These are phyloP conservation scores for Talaromyces sp. DNA, from an alignment of 2,329 filamentous ascomycete genomes.

Conservation along the genomic window DNA sequence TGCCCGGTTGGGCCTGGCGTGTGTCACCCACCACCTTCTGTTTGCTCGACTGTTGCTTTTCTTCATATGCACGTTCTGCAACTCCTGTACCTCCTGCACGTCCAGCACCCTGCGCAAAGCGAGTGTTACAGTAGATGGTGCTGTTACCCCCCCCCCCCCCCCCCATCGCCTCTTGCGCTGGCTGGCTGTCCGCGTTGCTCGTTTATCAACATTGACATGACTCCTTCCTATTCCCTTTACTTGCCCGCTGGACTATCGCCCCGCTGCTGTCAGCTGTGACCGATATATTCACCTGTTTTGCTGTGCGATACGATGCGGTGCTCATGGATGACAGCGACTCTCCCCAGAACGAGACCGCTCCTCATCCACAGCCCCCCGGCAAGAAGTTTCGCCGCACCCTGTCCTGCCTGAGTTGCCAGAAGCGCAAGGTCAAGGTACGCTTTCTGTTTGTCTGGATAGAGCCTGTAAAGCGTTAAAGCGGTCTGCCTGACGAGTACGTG, in stretches of 20 bases:
- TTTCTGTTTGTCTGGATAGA: neutral
- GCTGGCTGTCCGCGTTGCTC: neutral
- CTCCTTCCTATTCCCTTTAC: too few species aligned
- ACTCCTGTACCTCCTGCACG: too few species aligned
- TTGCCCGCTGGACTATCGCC: neutral
- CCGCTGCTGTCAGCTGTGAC: neutral
- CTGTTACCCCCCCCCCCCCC: too few species aligned
- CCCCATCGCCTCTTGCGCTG: neutral
- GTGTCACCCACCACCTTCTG: neutral
- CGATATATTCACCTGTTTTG: neutral
- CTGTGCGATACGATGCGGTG: constrained; percentile 4
- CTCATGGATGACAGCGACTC: constrained; percentile 7
- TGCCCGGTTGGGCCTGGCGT: neutral
- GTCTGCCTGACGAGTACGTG: neutral
- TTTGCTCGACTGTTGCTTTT: neutral
- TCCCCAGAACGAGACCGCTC: constrained; percentile 1
- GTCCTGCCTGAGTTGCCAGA: constrained; percentile 26
- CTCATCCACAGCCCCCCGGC: constrained; percentile 8
- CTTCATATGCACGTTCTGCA: too few species aligned
- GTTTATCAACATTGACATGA: neutral
- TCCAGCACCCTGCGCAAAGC: too few species aligned
- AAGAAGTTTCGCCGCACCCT: constrained; percentile 26
- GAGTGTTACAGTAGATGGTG: too few species aligned
- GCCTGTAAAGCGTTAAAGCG: too few species aligned
- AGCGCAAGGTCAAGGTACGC: constrained; percentile 29